These are phyloP conservation scores for Tillandsia fasciculata DNA, from an alignment of 176 grass and related monocot species.

Conservation along the genomic window DNA sequence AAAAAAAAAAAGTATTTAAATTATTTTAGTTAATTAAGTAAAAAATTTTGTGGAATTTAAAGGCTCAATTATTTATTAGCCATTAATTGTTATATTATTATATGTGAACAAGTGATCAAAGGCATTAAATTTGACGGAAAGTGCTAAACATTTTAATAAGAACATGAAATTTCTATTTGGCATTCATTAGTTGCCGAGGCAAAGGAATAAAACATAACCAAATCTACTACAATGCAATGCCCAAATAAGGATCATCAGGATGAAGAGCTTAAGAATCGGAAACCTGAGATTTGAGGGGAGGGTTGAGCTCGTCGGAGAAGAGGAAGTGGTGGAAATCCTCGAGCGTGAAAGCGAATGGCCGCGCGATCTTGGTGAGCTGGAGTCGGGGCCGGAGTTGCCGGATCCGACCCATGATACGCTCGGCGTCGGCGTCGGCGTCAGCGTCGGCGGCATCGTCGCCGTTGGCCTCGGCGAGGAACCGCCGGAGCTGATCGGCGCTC, in stretches of 20 bases:
- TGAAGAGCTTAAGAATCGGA: neutral
- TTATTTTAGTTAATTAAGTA: no score
- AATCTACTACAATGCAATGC: no score
- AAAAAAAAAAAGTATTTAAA: no score
- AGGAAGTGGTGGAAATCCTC: conserved; percentile 75
- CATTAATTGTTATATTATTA: no score
- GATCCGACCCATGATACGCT: conserved; percentile 24
- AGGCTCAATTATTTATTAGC: no score
- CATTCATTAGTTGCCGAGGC: no score
- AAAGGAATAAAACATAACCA: neutral
- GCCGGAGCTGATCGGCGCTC: conserved; percentile 45
- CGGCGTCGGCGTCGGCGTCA: conserved; percentile 21
- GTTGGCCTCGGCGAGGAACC: conserved; percentile 36
- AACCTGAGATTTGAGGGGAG: conserved; percentile 42
- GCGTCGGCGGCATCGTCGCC: conserved; percentile 10
- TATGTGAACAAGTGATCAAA: no score
- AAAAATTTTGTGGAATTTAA: no score
- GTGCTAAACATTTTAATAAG: no score
- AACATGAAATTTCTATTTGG: no score
- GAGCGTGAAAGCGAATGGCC: conserved; percentile 31
- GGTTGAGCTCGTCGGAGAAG: conserved; percentile 73
- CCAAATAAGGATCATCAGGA: no score
- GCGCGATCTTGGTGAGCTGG: conserved; percentile 27
- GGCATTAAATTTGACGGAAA: no score
- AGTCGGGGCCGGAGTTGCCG: conserved; percentile 43